These are phyloP conservation scores for Ramaria rubella DNA, from an alignment of 768 basidiomycete genomes.

Conservation along the genomic window DNA sequence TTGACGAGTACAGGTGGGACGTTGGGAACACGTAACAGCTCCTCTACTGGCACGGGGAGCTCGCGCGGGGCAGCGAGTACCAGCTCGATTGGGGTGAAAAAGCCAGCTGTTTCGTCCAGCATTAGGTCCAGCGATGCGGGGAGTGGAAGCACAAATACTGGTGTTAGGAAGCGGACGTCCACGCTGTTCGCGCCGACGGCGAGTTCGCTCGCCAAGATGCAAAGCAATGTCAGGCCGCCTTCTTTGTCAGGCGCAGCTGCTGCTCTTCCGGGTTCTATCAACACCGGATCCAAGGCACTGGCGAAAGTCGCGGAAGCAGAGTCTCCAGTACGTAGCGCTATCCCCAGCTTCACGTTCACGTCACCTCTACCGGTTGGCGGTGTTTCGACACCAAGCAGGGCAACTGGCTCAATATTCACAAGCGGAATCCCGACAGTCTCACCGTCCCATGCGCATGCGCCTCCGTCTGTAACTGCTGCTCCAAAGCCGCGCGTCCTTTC, in stretches of 20 bases:
- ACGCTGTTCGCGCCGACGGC: conserved; percentile 69
- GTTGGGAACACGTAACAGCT: background rate
- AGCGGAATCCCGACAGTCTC: background rate
- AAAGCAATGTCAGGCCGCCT: conserved; percentile 10
- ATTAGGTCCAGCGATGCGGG: background rate
- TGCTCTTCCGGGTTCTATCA: conserved; percentile 17
- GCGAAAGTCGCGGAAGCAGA: background rate
- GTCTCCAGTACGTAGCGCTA: background rate
- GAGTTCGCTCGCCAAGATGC: conserved; percentile 63
- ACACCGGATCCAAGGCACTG: background rate
- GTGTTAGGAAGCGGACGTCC: conserved; percentile 30
- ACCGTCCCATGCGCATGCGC: conserved; percentile 16
- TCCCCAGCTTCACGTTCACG: conserved; percentile 6
- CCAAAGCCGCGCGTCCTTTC: conserved; percentile 12
- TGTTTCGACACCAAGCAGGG: background rate
- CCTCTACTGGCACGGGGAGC: background rate
- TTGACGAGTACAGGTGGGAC: background rate
- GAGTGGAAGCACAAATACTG: background rate
- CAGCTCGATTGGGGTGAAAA: conserved; percentile 6
- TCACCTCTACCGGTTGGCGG: background rate
- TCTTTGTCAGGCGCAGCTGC: conserved; percentile 29
- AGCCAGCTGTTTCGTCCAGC: conserved; percentile 19
- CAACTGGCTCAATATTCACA: background rate
- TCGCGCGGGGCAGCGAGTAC: background rate
- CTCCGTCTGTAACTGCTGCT: conserved; percentile 22